Evolutionary conservation across 345 rosid genomes (phyloP), one percentile per base, ranked within the genome.

Genomic region (Arabis alpina): DNA sequence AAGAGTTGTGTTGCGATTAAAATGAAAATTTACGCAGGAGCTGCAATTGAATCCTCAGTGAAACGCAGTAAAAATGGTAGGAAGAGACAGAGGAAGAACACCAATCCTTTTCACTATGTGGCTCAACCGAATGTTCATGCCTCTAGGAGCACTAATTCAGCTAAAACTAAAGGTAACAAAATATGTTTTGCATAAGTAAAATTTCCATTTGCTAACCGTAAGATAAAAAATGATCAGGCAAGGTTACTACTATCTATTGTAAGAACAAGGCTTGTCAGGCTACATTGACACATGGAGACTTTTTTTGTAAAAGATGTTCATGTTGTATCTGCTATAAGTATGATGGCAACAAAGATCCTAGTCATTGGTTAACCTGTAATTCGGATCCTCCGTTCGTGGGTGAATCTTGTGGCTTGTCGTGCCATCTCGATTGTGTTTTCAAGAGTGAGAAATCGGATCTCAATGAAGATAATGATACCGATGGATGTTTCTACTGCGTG

Each of bases 291-390:
- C 64, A 39, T 7, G 69, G 58, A 41, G 80, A 76, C 72, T 49
- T 63, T 10, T 89, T 87, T 62, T 89, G 92, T 81, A 80, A 72
- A 77, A 77, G 88, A 76, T 89, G 96, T 69, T 71, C 90, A 10
- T 89, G 96, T 70, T 82, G 86, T 67, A 80, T 87, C 37, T 89
- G 96, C 65, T 81, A 58, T 43, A 77, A 28, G 25, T 87, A 71
- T 45, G 96, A 87, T 77, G 80, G 73, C 61, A 87, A 89, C 64
- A 87, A 89, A 83, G 92, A 89, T 77, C 87, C 87, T 61, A 87
- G 85, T 78, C 75, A 80, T 40, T 87, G 92, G 92, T 44, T 89
- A 63, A 89, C 86, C 30, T 89, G 92, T 57, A 71, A 76, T 44
- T 77, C 84, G 4, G 88, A 82, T 72, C 71, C 72, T 41, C 66